Base-by-base conservation (phyloP, 2,329 filamentous ascomycete genomes). In the Periglandula ipomoeae region DNA sequence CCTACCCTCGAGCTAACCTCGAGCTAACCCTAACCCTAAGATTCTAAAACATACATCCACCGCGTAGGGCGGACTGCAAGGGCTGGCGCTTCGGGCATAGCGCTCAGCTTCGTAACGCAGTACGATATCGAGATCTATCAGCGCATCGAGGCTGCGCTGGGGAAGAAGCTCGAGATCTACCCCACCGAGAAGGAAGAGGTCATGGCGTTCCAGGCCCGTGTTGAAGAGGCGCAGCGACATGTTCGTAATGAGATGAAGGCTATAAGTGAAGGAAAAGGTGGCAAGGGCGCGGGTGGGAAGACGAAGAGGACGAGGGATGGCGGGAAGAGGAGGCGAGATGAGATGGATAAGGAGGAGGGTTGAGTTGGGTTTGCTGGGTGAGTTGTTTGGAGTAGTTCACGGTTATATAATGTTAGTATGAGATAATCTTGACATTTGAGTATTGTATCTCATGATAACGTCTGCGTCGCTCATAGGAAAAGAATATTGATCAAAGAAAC, bases 1-100 rank as follows among this genome's bases (percentile, higher is more conserved):
- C n/a, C n/a, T n/a, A n/a, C n/a, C n/a, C n/a, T n/a, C n/a, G n/a
- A n/a, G n/a, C n/a, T n/a, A n/a, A n/a, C n/a, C n/a, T n/a, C n/a
- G n/a, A n/a, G n/a, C n/a, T n/a, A n/a, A n/a, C n/a, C n/a, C n/a
- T n/a, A n/a, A n/a, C n/a, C n/a, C n/a, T n/a, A n/a, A n/a, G 88
- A 94, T 66, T 87, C 81, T 58, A 94, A 95, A 68, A 95, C 89
- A 0, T 95, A 95, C 59, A 85, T 95, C 27, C 89, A 95, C 66
- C 79, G 89, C 46, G 89, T 95, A 1, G 89, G 89, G 19, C 84
- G 89, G 56, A 95, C 89, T 1, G 89, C 89, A 0, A 81, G 89
- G 66, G 89, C 89, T 0, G 89, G 89, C 26, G 90, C 90, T 64
- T 84, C 83, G 1, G 90, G 90, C 44, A 79, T 87, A 39, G 89